Evolutionary conservation across 495 filamentous ascomycete genomes (phyloP).

Genomic region (Thozetella sp.): DNA sequence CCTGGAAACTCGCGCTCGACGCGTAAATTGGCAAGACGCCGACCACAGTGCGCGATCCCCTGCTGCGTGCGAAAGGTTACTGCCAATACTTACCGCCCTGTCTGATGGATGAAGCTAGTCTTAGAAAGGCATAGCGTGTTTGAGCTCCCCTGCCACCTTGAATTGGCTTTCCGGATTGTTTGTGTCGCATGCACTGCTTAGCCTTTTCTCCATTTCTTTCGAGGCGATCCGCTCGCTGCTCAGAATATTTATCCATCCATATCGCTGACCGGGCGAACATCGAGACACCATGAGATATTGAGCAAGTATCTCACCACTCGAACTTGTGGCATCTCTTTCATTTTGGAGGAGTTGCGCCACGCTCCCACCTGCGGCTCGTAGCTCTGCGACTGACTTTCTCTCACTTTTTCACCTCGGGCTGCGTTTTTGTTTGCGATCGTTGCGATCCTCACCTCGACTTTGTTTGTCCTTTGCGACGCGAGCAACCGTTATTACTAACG

Average conservation of each 20-base stretch:
- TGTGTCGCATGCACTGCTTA: not conserved
- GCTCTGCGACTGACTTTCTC: too few species aligned
- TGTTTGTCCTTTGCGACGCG: not conserved
- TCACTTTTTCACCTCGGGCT: not conserved
- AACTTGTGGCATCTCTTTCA: too few species aligned
- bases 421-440: not conserved
- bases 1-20: conserved; percentile 2
- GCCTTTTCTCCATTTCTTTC: not conserved
- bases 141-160: not conserved
- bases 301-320: too few species aligned
- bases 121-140: not conserved
- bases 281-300: too few species aligned
- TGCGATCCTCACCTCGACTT: not conserved
- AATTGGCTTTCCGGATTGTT: not conserved
- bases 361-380: too few species aligned
- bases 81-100: not conserved
- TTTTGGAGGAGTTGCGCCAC: too few species aligned
- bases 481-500: not conserved
- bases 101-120: not conserved
- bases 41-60: not conserved
- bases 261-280: too few species aligned
- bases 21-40: conserved; percentile 2
- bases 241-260: not conserved
- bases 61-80: not conserved
- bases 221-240: not conserved